Evolutionary conservation across 2,329 filamentous ascomycete genomes (phyloP).

Genomic region (Pseudopyrenochaeta lycopersici): DNA sequence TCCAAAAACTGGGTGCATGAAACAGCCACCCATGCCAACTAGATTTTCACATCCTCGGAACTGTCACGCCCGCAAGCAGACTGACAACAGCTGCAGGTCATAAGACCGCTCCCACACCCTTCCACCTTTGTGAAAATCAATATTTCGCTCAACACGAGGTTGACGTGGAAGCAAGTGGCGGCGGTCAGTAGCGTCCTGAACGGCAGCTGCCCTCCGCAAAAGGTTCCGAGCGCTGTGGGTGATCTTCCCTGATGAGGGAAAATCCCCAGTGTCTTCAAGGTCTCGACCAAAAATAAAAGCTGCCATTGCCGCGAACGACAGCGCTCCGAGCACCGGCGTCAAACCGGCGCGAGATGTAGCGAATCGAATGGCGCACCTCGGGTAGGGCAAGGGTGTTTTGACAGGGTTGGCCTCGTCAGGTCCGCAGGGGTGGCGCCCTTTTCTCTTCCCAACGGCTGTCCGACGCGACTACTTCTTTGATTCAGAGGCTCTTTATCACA

Average conservation of each 20-base stretch:
- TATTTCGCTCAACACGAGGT: background rate
- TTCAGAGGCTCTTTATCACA: background rate
- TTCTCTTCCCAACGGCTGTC: conserved; percentile 7
- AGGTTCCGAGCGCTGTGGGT: background rate
- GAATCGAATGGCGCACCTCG: background rate
- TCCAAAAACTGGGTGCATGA: conserved; percentile 3
- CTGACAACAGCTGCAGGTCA: background rate
- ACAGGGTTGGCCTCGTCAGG: conserved; percentile 6
- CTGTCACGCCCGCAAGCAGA: background rate
- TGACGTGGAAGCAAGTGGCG: background rate
- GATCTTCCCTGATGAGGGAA: background rate
- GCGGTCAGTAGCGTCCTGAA: background rate
- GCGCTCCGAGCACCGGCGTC: conserved; percentile 4
- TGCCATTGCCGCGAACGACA: background rate
- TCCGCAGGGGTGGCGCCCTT: conserved; percentile 3
- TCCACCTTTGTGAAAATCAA: background rate
- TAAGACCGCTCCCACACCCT: background rate
- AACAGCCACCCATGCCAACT: background rate
- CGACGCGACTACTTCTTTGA: background rate
- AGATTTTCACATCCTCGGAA: background rate
- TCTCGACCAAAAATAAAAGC: conserved; percentile 6
- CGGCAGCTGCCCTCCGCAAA: conserved; percentile 5
- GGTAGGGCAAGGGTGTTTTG: background rate
- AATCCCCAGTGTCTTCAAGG: background rate
- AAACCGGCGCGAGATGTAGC: conserved; percentile 9